Evolutionary conservation across 164 flowering plant species (phyloP).

Genomic region (Litsea cubeba): DNA sequence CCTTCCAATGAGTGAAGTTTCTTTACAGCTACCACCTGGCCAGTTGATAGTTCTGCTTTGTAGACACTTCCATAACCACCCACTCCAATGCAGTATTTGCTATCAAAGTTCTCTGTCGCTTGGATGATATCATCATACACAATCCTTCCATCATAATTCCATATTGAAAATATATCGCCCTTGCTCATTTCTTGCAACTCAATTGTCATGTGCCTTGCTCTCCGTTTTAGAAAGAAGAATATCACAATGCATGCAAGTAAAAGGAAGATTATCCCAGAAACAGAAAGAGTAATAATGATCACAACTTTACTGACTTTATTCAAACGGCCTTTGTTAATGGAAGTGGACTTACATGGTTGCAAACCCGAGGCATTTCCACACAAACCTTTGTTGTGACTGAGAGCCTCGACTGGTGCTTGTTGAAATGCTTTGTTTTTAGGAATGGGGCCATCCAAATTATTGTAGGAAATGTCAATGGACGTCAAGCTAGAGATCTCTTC

Average conservation of each 20-base stretch:
- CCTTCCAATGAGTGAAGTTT: background rate
- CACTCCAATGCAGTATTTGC: constrained; percentile 4
- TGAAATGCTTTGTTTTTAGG: background rate
- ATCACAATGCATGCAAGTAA: constrained; percentile 4
- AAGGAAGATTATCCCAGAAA: constrained; percentile 17
- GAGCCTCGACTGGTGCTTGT: background rate
- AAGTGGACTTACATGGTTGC: constrained; percentile 19
- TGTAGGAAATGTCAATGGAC: constrained; percentile 43
- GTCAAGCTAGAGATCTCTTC: constrained; percentile 23
- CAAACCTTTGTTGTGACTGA: constrained; percentile 23
- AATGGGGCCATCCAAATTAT: constrained; percentile 32
- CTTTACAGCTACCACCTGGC: constrained; percentile 12
- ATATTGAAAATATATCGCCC: background rate
- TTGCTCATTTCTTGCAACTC: too few relatives aligned
- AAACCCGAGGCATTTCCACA: constrained; percentile 44
- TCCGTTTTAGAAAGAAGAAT: background rate
- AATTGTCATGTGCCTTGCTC: background rate
- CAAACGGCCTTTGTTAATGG: background rate
- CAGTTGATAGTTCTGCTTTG: constrained; percentile 5
- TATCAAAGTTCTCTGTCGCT: constrained; percentile 10
- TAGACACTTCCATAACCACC: constrained; percentile 15
- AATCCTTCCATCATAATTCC: constrained; percentile 3
- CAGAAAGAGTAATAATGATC: constrained; percentile 28
- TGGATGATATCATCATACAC: constrained; percentile 3
- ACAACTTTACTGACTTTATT: constrained; percentile 19